Percentiles rank a stretch among this genome's conserved stretches.
Evolutionary conservation across 1,284 basidiomycete species (phyloP).

Genomic region (Earliella scabrosa): DNA sequence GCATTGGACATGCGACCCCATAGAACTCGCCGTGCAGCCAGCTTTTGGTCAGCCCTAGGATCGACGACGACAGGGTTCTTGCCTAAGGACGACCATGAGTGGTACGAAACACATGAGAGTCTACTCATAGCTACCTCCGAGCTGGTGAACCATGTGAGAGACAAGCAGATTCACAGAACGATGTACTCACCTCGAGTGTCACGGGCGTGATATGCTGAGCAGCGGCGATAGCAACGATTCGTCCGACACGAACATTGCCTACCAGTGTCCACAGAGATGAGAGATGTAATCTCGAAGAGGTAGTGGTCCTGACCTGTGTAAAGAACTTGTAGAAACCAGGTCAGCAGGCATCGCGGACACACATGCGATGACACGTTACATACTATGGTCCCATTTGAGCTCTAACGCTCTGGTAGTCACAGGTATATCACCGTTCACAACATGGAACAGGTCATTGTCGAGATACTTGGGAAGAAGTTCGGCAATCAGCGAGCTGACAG

Average conservation of each 20-base stretch:
- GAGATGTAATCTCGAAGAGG: too few species aligned
- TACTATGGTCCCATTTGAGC: too few species aligned
- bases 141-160: constrained; percentile 1
- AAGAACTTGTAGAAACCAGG: too few species aligned
- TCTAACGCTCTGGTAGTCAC: too few species aligned
- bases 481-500: too few species aligned
- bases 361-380: too few species aligned
- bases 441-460: too few species aligned
- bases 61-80: constrained; percentile 90
- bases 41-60: constrained; percentile 61
- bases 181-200: constrained; percentile 66
- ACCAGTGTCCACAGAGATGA: constrained; percentile 5
- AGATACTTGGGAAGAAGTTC: too few species aligned
- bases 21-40: constrained; percentile 65
- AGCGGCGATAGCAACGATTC: constrained; percentile 80
- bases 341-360: too few species aligned
- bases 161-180: background rate
- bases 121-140: too few species aligned
- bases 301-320: constrained; percentile 59
- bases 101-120: too few species aligned
- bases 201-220: constrained; percentile 88
- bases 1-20: constrained; percentile 82
- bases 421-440: too few species aligned
- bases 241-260: constrained; percentile 78
- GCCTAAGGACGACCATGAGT: constrained; percentile 45